Base-by-base conservation (phyloP, 352 stramenopile species). In the Pythium sukuiense region DNA sequence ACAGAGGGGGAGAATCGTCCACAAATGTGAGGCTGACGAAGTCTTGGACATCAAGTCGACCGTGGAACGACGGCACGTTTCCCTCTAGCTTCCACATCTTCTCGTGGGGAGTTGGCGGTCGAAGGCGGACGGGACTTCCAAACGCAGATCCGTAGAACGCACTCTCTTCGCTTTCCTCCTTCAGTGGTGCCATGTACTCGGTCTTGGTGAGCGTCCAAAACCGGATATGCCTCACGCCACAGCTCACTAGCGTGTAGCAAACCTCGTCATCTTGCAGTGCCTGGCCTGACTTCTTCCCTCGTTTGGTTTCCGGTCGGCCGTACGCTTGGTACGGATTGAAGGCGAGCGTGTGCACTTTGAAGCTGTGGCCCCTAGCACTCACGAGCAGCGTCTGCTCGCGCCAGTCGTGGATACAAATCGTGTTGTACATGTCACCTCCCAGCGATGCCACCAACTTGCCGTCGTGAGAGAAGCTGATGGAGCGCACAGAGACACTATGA, bases 291-390 rank as follows among this genome's bases (percentile, higher is more conserved):
- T 76, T 75, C 67, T 88, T 87, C 1, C 67, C 69, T 50, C 71
- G 73, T 33, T 83, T 70, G 1, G 69, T 70, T 61, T 89, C 81
- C 11, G 80, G 83, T 11, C 83, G 73, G 0, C 83, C 80, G 41
- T 83, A 89, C 18, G 80, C 83, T 63, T 92, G 81, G 41, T 79
- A 89, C 20, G 83, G 83, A 55, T 90, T 92, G 63, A 92, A 92
- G 16, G 76, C 81, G 20, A 92, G 56, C 7, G 72, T 74, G 32
- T 89, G 74, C 2, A 92, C 83, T 26, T 81, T 78, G 53, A 89
- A 87, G 37, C 79, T 92, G 61, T 90, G 83, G 3, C 83, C 83
- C 30, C 79, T 71, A 14, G 80, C 78, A 6, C 74, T 89, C 13
- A 78, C 69, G 5, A 92, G 65, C 16, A 88, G 55, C 18, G 67